Evolutionary conservation across 805 yeast species (phyloP).

Genomic region (Candida schatavii): DNA sequence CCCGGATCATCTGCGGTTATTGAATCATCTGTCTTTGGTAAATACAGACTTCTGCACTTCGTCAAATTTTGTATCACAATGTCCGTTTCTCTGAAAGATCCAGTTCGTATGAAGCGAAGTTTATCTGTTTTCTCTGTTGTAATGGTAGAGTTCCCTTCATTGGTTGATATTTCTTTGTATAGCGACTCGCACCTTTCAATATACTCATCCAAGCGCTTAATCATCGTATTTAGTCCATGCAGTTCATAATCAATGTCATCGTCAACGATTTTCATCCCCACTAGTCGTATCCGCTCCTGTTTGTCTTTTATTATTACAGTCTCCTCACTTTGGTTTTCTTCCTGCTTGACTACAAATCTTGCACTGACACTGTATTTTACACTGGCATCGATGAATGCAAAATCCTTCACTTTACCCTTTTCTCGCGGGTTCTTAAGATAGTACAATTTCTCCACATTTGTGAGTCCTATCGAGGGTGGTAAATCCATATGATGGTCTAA

Average conservation of each 20-base stretch:
- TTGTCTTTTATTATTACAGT: slow-evolving; percentile 35
- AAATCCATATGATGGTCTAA: slow-evolving; percentile 29
- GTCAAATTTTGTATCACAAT: too few species aligned
- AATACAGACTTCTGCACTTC: too few species aligned
- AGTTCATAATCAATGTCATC: too few species aligned
- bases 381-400: slow-evolving; percentile 23
- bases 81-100: too few species aligned
- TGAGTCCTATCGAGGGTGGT: slow-evolving; percentile 34
- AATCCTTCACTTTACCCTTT: slow-evolving; percentile 21
- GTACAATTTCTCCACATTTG: slow-evolving; percentile 12
- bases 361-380: slow-evolving; percentile 32
- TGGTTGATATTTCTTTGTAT: too few species aligned
- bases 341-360: slow-evolving; percentile 35
- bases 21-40: neutral
- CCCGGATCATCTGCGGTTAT: slow-evolving; percentile 5
- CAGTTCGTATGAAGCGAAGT: too few species aligned
- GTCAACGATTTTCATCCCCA: too few species aligned
- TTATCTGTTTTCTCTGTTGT: too few species aligned
- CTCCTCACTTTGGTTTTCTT: slow-evolving; percentile 25
- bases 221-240: too few species aligned
- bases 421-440: slow-evolving; percentile 4
- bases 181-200: too few species aligned
- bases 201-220: too few species aligned
- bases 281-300: slow-evolving; percentile 21
- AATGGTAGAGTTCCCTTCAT: too few species aligned